phyloP scores from a whole-genome alignment of 164 flowering plant genomes.

The Sedum album region DNA sequence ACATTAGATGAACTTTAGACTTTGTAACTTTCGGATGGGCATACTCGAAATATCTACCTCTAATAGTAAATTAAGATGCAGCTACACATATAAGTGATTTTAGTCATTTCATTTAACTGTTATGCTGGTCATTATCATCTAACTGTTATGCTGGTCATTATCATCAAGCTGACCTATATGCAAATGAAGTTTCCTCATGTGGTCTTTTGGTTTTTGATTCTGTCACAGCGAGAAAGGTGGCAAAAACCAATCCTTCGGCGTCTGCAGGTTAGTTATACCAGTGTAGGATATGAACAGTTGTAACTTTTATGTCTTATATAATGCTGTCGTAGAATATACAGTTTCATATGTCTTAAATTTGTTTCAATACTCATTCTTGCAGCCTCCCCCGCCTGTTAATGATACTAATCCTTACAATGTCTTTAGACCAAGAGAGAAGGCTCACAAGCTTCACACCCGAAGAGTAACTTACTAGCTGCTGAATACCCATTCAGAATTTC shows the following conservation, averaged over 20 bases:
- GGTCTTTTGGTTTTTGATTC: slow-evolving; percentile 7
- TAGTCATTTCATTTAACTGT: not conserved
- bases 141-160: too few relatives aligned
- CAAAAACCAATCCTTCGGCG: slow-evolving; percentile 92
- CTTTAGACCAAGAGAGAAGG: slow-evolving; percentile 97
- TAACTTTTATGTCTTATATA: too few relatives aligned
- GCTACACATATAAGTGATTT: not conserved
- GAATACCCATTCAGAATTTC: slow-evolving; percentile 5
- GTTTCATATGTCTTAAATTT: not conserved
- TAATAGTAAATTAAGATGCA: not conserved
- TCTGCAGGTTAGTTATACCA: slow-evolving; percentile 57
- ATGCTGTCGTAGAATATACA: not conserved
- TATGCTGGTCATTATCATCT: not conserved
- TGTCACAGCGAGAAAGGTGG: slow-evolving; percentile 82
- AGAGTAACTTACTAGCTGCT: slow-evolving; percentile 43
- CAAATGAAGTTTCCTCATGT: not conserved
- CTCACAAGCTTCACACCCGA: slow-evolving; percentile 92
- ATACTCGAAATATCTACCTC: not conserved
- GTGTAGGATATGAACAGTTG: not conserved
- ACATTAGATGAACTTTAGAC: not conserved
- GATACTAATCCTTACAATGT: slow-evolving; percentile 99
- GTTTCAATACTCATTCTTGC: slow-evolving; percentile 11
- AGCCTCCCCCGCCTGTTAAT: slow-evolving; percentile 99
- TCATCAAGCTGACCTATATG: not conserved
- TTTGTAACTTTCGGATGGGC: not conserved